phyloP scores from a whole-genome alignment of 2,329 filamentous ascomycete genomes.

The Phymatotrichopsis omnivora region DNA sequence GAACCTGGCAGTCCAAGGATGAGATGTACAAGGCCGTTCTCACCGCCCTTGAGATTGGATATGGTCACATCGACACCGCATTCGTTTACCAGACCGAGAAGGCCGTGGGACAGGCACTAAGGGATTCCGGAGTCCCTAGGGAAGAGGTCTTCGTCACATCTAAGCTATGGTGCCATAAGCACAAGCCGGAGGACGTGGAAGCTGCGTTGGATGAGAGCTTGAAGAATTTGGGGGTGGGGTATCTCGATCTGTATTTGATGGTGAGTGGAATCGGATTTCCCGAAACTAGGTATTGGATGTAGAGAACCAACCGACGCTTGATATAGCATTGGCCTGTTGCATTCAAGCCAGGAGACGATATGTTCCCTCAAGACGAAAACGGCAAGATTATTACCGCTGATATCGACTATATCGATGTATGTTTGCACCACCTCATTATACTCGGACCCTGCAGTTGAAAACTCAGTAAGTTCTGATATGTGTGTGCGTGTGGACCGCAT shows the following conservation, averaged over 20 bases:
- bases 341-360: constrained; percentile 18
- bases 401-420: constrained; percentile 4
- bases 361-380: constrained; percentile 19
- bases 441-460: not conserved
- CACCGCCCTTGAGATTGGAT: constrained; percentile 40
- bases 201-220: constrained; percentile 51
- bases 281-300: too few relatives aligned
- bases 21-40: constrained; percentile 39
- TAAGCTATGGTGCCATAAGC: constrained; percentile 52
- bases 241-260: constrained; percentile 59
- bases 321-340: constrained; percentile 23
- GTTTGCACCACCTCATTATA: not conserved
- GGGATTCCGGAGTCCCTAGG: constrained; percentile 37
- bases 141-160: constrained; percentile 42
- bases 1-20: constrained; percentile 36
- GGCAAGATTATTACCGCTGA: constrained; percentile 15
- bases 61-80: constrained; percentile 43
- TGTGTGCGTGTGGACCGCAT: constrained; percentile 52
- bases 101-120: constrained; percentile 40
- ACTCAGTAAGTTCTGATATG: not conserved
- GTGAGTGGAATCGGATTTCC: too few relatives aligned
- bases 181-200: constrained; percentile 37
- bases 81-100: constrained; percentile 41
- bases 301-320: constrained; percentile 3
- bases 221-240: constrained; percentile 54